Percentiles rank a stretch among this genome's conserved stretches.
These are phyloP conservation scores for Inga laurina DNA, from an alignment of 306 rosid species.

Conservation along the genomic window DNA sequence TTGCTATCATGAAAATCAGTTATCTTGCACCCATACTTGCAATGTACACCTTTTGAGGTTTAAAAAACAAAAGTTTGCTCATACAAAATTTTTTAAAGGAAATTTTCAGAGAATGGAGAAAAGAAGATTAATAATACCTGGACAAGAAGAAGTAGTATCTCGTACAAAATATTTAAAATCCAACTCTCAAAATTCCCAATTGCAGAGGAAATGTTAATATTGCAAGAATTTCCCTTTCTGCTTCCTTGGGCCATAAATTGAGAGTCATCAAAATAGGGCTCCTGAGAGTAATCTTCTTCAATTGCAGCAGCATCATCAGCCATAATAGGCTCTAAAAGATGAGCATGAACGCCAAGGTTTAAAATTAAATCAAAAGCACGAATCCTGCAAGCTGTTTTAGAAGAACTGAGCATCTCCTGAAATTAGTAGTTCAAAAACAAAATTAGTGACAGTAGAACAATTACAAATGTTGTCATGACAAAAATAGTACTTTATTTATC, in stretches of 20 bases:
- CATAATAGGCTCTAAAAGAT: conserved; percentile 82
- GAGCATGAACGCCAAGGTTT: conserved; percentile 99
- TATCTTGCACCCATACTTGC: conserved; percentile 8
- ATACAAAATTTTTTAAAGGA: conserved; percentile 8
- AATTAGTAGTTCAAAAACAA: conserved; percentile 32
- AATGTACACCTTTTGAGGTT: neutral
- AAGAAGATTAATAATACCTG: conserved; percentile 60
- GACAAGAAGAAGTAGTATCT: conserved; percentile 90
- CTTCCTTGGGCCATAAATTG: conserved; percentile 64
- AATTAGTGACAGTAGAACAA: conserved; percentile 29
- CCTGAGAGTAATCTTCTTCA: conserved; percentile 90
- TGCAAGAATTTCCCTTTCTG: conserved; percentile 51
- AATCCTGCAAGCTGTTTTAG: conserved; percentile 74
- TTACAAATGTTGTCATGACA: neutral
- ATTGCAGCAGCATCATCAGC: conserved; percentile 65
- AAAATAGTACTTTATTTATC: conserved; percentile 21
- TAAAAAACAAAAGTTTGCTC: neutral
- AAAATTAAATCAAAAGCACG: conserved; percentile 97
- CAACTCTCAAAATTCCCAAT: conserved; percentile 78
- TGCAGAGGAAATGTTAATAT: conserved; percentile 56
- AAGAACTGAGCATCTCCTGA: conserved; percentile 95
- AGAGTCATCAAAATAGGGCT: conserved; percentile 74
- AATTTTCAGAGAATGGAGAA: conserved; percentile 10
- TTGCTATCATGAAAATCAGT: neutral
- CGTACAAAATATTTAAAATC: conserved; percentile 88